Evolutionary conservation across 139 green algal species (phyloP).

Genomic region (Auxenochlorella pyrenoidosa): DNA sequence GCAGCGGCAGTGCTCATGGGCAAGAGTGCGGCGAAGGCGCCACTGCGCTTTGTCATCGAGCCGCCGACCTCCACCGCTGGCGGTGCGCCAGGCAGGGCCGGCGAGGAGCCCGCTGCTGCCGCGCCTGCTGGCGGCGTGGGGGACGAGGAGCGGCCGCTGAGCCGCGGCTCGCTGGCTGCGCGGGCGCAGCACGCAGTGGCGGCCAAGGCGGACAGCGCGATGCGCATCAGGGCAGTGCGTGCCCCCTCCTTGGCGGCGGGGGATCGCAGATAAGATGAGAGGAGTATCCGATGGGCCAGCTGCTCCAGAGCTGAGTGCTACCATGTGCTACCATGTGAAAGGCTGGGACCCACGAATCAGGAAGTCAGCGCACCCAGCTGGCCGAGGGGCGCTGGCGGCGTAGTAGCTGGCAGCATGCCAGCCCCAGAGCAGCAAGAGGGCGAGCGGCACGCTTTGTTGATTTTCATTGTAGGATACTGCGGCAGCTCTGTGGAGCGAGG

Average conservation of each 20-base stretch:
- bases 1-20: neutral
- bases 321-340: too few species aligned
- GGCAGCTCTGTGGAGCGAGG: too few species aligned
- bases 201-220: neutral
- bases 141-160: conserved; percentile 16
- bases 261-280: neutral
- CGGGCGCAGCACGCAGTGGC: neutral
- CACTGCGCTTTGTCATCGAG: conserved; percentile 28
- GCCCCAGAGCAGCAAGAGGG: too few species aligned
- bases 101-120: neutral
- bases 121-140: too few species aligned
- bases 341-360: too few species aligned
- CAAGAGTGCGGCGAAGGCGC: neutral
- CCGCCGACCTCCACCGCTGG: neutral
- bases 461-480: too few species aligned
- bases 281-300: neutral
- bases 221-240: conserved; percentile 25
- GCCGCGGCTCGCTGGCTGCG: conserved; percentile 6
- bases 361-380: too few species aligned
- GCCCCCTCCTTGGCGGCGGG: neutral
- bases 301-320: neutral
- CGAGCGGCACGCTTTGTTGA: too few species aligned
- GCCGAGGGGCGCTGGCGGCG: too few species aligned
- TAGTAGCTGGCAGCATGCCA: too few species aligned
- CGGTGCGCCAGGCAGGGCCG: neutral